Conservation (phyloP, 805 yeast species). For the Hanseniaspora mollemarum region DNA sequence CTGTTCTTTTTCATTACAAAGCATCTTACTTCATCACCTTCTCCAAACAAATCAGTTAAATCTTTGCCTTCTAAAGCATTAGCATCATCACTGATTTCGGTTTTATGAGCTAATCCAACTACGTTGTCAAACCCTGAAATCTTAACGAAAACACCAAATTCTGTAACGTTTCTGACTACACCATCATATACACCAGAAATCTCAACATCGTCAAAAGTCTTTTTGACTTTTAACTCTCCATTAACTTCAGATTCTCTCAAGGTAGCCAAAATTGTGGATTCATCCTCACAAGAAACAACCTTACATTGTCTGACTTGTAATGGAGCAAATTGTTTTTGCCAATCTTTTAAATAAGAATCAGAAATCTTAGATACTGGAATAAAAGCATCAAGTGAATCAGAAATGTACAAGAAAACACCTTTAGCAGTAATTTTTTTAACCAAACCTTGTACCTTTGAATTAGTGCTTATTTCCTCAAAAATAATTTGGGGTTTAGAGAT, state of each 20-base stretch:
- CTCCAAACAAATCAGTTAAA: constrained; percentile 56
- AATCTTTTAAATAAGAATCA: constrained; percentile 70
- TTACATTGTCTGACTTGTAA: constrained; percentile 69
- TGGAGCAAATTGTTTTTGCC: constrained; percentile 66
- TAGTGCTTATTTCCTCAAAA: constrained; percentile 48
- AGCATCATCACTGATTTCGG: constrained; percentile 66
- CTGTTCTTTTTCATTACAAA: constrained; percentile 53
- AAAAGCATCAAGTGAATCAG: constrained; percentile 60
- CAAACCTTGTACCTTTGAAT: constrained; percentile 71
- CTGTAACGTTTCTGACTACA: constrained; percentile 61
- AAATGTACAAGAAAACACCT: constrained; percentile 69
- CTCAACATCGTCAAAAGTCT: constrained; percentile 53
- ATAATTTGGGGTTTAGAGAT: constrained; percentile 40
- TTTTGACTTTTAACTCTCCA: constrained; percentile 51
- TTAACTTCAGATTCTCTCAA: constrained; percentile 69
- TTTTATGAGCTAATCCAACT: constrained; percentile 77
- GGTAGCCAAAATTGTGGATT: constrained; percentile 60
- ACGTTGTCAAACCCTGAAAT: constrained; percentile 63
- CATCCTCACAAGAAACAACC: constrained; percentile 49
- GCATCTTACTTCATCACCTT: constrained; percentile 85
- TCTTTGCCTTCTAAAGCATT: constrained; percentile 36
- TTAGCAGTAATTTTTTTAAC: constrained; percentile 61
- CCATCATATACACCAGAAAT: constrained; percentile 70
- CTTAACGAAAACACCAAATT: constrained; percentile 82
- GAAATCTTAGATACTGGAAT: constrained; percentile 73